Evolutionary conservation across 257 asterid genomes (phyloP).

Genomic region (Buddleja alternifolia): DNA sequence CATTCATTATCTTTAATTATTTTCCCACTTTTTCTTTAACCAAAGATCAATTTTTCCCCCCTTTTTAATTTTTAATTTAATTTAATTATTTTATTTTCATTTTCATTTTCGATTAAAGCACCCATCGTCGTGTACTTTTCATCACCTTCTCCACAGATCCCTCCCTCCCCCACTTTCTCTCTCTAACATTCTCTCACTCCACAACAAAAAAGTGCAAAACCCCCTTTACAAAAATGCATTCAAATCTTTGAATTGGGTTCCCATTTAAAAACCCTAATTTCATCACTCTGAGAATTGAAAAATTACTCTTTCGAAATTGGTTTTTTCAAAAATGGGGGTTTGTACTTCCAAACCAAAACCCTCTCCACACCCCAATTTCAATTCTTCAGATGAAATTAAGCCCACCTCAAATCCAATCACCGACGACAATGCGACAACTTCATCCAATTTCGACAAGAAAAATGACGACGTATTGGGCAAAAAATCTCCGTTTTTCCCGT

Average conservation of each 20-base stretch:
- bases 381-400: conserved; percentile 30
- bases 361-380: conserved; percentile 40
- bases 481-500: conserved; percentile 86
- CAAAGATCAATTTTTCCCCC: conserved; percentile 1
- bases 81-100: conserved; percentile 7
- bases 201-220: conserved; percentile 17
- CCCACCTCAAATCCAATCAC: conserved; percentile 16
- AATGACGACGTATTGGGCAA: conserved; percentile 48
- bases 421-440: conserved; percentile 27
- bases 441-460: conserved; percentile 25
- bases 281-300: conserved; percentile 10
- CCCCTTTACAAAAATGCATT: conserved; percentile 27
- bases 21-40: not conserved
- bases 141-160: conserved; percentile 40
- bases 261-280: conserved; percentile 6
- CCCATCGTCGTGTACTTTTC: conserved; percentile 33
- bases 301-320: not conserved
- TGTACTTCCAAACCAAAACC: conserved; percentile 81
- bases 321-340: conserved; percentile 55
- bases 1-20: conserved; percentile 32
- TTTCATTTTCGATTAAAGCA: conserved; percentile 31
- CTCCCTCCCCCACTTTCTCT: not conserved
- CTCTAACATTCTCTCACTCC: conserved; percentile 26
- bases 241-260: conserved; percentile 33
- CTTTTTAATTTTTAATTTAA: not conserved